A percentile compares a stretch with the other conserved stretches of the same genome.
These are phyloP conservation scores for Globisporangium irregulare DNA, from an alignment of 352 stramenopile genomes.

Conservation along the genomic window DNA sequence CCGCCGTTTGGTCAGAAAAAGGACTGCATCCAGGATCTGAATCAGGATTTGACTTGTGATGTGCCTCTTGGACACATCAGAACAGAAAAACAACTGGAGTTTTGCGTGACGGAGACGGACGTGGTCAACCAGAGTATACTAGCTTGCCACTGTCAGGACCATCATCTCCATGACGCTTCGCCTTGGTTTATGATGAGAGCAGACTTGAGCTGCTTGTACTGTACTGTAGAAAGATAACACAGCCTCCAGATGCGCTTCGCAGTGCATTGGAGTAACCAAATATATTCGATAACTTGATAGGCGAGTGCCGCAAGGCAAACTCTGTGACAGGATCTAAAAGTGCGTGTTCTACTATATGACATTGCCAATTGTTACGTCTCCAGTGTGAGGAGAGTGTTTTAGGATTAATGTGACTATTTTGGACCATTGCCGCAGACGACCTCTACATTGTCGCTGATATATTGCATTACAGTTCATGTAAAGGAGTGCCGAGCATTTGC, in stretches of 20 bases:
- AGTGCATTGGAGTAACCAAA: no score
- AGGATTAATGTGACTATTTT: no score
- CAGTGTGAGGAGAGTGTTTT: no score
- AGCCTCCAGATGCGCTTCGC: neutral
- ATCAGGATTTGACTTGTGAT: neutral
- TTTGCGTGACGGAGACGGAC: neutral
- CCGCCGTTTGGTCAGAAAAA: conserved; percentile 1
- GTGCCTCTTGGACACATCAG: neutral
- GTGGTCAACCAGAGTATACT: neutral
- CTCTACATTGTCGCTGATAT: no score
- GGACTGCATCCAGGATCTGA: neutral
- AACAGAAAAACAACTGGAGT: neutral
- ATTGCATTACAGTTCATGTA: no score
- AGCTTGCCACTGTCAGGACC: neutral
- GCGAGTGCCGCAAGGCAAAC: no score
- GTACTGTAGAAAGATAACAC: neutral
- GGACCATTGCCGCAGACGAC: no score
- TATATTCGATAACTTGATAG: no score
- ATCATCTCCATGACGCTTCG: neutral
- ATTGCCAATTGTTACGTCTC: no score
- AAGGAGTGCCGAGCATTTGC: no score
- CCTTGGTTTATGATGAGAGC: neutral
- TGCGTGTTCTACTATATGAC: no score
- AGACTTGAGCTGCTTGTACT: neutral
- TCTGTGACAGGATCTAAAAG: no score